phyloP scores from a whole-genome alignment of 139 green algal species.

The Chlamydomonas schloesseri region DNA sequence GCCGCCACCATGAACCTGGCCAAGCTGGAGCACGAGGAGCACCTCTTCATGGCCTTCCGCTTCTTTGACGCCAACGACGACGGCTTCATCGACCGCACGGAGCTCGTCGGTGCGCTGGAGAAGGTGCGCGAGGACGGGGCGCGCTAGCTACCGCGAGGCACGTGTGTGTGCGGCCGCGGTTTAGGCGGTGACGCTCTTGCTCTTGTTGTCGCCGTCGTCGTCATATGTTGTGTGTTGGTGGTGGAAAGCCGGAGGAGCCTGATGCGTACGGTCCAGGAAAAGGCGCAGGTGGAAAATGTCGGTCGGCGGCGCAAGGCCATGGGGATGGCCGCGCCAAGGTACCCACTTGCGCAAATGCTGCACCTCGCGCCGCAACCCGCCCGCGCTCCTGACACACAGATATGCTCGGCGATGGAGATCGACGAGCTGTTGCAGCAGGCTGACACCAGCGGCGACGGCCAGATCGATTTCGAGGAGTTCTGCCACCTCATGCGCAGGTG shows the following conservation, averaged over 20 bases:
- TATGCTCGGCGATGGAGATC: conserved; percentile 6
- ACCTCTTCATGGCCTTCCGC: conserved; percentile 71
- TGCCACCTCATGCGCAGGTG: conserved; percentile 65
- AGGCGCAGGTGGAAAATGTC: no score
- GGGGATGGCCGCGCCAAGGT: no score
- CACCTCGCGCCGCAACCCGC: no score
- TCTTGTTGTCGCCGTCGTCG: not conserved
- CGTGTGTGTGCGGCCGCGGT: not conserved
- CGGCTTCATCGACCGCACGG: conserved; percentile 42
- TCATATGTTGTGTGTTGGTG: no score
- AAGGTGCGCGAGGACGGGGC: not conserved
- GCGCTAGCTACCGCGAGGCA: not conserved
- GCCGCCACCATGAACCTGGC: conserved; percentile 73
- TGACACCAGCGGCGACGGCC: conserved; percentile 74
- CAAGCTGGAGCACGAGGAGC: conserved; percentile 71
- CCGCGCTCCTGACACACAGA: not conserved
- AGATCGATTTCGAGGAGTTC: conserved; percentile 85
- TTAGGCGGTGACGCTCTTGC: not conserved
- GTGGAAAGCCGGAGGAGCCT: no score
- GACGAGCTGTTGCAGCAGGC: conserved; percentile 55
- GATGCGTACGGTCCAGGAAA: no score
- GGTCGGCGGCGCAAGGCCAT: no score
- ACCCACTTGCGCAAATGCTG: no score
- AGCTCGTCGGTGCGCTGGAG: conserved; percentile 43
- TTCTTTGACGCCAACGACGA: conserved; percentile 57